phyloP scores from a whole-genome alignment of 2,329 filamentous ascomycete species.

The Sarocladium kiliense region DNA sequence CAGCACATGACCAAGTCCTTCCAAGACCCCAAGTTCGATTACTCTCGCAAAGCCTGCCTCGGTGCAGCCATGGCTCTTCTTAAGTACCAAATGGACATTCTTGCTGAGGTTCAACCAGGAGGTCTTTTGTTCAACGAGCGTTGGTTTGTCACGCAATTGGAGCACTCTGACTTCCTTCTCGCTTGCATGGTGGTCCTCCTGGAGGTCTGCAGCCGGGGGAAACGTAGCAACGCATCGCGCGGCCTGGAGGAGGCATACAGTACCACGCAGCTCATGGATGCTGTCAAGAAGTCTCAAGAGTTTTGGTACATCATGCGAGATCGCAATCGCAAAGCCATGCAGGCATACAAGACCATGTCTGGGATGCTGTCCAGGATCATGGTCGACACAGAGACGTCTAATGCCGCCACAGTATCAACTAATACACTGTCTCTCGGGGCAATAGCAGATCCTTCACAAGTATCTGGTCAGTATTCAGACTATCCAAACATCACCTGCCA shows the following conservation, averaged over 20 bases:
- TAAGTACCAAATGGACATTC: constrained; percentile 4
- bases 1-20: constrained; percentile 20
- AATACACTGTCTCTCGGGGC: background rate
- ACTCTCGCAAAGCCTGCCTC: constrained; percentile 4
- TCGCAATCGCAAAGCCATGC: constrained; percentile 3
- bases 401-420: background rate
- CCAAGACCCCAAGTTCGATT: constrained; percentile 2
- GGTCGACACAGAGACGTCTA: background rate
- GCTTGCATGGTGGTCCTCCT: constrained; percentile 4
- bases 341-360: constrained; percentile 7
- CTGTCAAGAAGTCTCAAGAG: constrained; percentile 3
- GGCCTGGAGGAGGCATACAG: background rate
- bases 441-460: background rate
- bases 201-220: background rate
- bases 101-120: background rate
- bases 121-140: constrained; percentile 4
- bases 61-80: constrained; percentile 3
- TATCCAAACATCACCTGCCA: background rate
- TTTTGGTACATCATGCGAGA: constrained; percentile 7
- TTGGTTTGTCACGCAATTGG: constrained; percentile 2
- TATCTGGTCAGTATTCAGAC: background rate
- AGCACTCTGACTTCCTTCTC: constrained; percentile 1
- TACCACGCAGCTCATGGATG: background rate
- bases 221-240: background rate
- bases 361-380: constrained; percentile 3